These are phyloP conservation scores for Mucor piriformis DNA, from an alignment of 371 early-diverging fungal species.

Conservation along the genomic window DNA sequence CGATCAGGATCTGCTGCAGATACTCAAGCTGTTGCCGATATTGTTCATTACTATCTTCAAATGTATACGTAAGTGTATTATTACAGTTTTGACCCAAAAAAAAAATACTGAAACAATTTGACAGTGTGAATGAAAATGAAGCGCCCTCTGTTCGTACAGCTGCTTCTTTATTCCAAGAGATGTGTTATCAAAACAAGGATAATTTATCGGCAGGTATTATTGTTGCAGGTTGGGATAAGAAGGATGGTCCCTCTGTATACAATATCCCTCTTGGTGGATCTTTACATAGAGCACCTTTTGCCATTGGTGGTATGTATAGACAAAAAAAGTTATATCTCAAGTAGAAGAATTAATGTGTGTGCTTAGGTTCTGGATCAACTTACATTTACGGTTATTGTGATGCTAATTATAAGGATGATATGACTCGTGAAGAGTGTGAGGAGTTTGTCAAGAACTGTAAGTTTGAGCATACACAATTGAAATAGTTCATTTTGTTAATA, in stretches of 20 bases:
- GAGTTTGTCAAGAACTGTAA: conserved; percentile 95
- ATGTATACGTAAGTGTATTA: conserved; percentile 82
- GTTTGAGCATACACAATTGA: conserved; percentile 20
- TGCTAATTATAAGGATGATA: conserved; percentile 78
- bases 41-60: conserved; percentile 92
- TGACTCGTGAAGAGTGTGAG: conserved; percentile 92
- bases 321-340: no score
- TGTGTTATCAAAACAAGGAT: conserved; percentile 97
- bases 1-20: conserved; percentile 99
- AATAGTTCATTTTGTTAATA: neutral
- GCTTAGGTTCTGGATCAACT: conserved; percentile 94
- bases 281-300: conserved; percentile 89
- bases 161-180: conserved; percentile 91
- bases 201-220: conserved; percentile 96
- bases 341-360: no score
- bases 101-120: no score
- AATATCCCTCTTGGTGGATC: conserved; percentile 96
- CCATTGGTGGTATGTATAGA: conserved; percentile 82
- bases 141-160: conserved; percentile 90
- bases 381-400: conserved; percentile 99
- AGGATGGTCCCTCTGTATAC: conserved; percentile 92
- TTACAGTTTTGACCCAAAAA: no score
- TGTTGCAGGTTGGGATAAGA: conserved; percentile 98
- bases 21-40: conserved; percentile 98
- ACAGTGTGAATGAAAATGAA: conserved; percentile 84